Conservation (phyloP, 2,329 filamentous ascomycete genomes). For the Sordariomycetes sp. region DNA sequence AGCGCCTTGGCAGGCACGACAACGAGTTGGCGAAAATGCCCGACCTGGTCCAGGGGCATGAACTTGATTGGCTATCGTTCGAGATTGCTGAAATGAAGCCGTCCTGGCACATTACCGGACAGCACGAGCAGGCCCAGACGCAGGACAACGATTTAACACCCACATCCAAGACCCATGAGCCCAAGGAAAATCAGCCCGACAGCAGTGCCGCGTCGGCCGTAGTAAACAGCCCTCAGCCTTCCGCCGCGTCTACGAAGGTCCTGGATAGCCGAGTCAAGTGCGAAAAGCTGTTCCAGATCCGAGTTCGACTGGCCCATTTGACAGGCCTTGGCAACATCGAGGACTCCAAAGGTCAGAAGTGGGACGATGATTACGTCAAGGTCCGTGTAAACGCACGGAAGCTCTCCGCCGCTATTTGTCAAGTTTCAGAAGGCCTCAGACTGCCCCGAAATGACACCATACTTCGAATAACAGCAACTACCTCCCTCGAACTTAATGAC, state of each 20-base stretch:
- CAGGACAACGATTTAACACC: background rate
- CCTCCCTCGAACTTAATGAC: too few species aligned
- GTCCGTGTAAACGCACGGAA: too few species aligned
- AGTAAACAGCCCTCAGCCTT: background rate
- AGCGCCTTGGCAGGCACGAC: constrained; percentile 7
- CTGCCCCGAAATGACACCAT: too few species aligned
- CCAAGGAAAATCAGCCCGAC: too few species aligned
- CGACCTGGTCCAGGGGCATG: constrained; percentile 9
- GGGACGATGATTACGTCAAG: too few species aligned
- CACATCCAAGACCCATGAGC: background rate
- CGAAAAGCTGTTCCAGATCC: background rate
- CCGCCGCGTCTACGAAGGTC: background rate
- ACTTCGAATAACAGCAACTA: too few species aligned
- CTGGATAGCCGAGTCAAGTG: background rate
- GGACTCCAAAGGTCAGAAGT: too few species aligned
- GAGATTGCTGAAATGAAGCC: background rate
- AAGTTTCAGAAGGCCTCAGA: too few species aligned
- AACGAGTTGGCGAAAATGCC: constrained; percentile 8
- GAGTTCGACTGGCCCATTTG: constrained; percentile 6
- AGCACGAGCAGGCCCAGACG: background rate
- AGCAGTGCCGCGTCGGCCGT: background rate
- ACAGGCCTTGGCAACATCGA: constrained; percentile 1
- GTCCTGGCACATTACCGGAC: background rate
- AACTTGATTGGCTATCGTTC: constrained; percentile 13
- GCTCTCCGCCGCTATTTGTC: too few species aligned